Base-by-base conservation (phyloP, 108 stramenopile species). In the Nannochloropsis salina region DNA sequence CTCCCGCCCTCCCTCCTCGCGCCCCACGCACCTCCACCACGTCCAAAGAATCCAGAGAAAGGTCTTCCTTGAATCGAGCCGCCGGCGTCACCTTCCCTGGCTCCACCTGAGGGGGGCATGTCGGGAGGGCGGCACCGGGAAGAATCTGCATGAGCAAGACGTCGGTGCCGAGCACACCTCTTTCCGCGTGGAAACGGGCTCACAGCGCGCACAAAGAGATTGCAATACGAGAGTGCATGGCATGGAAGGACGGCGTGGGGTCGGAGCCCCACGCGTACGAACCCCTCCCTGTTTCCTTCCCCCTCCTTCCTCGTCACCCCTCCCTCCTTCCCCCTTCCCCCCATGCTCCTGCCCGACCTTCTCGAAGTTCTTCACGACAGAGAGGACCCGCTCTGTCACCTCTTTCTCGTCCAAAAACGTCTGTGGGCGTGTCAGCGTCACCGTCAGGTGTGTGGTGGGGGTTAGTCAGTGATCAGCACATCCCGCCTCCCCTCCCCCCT, bases 31-130 rank as follows among this genome's bases (percentile, higher is more conserved):
- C 88, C 82, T 88, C 88, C 21, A 99, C 99, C 61, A 95, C 90
- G 92, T 99, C 99, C 87, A 99, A 93, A 41, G 97, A 98, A 90
- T 99, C 99, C 85, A 99, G 93, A 80, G 96, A 96, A 80, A 99
- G 93, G 90, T 98, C 99, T 45, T 98, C 95, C 47, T 92, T 86
- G 89, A 99, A 99, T 85, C 93, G 94, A 82, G 95, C 93, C 44
- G 92, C 88, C 15, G 93, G 85, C 15, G 92, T 94, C 15, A 99
- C 90, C 86, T 89, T 90, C 9, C 84, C 44, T 3, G 90, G 87
- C 44, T 91, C 90, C 43, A 91, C 89, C 90, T 90, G 89, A 11
- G 42, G 6, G 12, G 15, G 47, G 1, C 12, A 1, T 10, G 47
- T 10, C 47, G 47, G 47, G 15, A 51, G 47, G 47, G 1, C 0